Conservation (phyloP, 192 early-diverging fungal species). For the Entophlyctis helioformis region DNA sequence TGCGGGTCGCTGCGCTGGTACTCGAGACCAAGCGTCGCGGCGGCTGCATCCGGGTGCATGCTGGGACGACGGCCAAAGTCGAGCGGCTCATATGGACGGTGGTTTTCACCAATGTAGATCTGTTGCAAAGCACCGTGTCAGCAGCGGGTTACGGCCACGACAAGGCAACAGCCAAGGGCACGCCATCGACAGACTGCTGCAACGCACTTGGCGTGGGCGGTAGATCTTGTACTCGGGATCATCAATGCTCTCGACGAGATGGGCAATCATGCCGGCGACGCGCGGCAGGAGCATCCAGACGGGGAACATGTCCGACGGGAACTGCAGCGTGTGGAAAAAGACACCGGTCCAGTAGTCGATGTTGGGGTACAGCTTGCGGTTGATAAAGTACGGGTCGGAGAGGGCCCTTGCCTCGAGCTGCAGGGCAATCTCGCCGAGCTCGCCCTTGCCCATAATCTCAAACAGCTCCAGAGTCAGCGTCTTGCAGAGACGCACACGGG, state of each 20-base stretch:
- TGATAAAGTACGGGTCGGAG: constrained; percentile 43
- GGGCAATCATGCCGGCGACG: constrained; percentile 47
- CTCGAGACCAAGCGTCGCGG: constrained; percentile 1
- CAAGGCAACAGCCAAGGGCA: background rate
- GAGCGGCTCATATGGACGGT: constrained; percentile 10
- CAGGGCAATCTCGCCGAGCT: constrained; percentile 48
- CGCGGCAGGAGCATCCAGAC: constrained; percentile 32
- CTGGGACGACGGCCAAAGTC: background rate
- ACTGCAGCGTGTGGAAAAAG: constrained; percentile 32
- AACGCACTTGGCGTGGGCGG: constrained; percentile 41
- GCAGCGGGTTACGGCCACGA: background rate
- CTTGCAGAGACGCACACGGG: constrained; percentile 41
- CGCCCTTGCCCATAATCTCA: constrained; percentile 38
- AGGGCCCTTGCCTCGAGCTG: constrained; percentile 39
- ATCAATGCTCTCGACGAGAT: constrained; percentile 32
- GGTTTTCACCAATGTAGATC: constrained; percentile 38
- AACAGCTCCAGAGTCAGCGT: constrained; percentile 38
- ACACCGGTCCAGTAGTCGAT: constrained; percentile 39
- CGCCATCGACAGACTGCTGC: too few relatives aligned
- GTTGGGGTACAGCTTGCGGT: constrained; percentile 46
- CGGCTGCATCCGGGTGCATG: too few relatives aligned
- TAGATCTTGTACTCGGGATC: constrained; percentile 48
- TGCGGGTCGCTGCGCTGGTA: constrained; percentile 9
- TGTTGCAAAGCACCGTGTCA: background rate
- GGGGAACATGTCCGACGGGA: constrained; percentile 48